Percentiles rank a stretch among this genome's conserved stretches.
Evolutionary conservation across 2,329 filamentous ascomycete genomes (phyloP).

Genomic region (Penicillium sp.): DNA sequence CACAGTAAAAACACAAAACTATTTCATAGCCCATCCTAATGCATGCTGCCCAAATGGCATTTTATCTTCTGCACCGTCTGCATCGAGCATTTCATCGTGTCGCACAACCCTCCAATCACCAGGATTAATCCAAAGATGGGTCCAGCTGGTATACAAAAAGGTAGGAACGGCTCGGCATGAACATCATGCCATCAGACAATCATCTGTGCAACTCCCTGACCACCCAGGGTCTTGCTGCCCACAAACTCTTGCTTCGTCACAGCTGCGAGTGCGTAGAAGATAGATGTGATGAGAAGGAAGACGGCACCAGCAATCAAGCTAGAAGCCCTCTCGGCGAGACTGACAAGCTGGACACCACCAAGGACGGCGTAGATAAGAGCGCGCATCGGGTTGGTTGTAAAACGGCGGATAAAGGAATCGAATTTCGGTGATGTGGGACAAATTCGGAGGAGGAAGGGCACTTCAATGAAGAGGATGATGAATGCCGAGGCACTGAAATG

Average conservation of each 20-base stretch:
- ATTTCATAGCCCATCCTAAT: slow-evolving; percentile 20
- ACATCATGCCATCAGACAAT: slow-evolving; percentile 56
- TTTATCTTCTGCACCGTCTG: slow-evolving; percentile 11
- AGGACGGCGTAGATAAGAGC: slow-evolving; percentile 75
- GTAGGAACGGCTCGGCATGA: not conserved
- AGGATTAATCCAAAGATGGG: slow-evolving; percentile 1
- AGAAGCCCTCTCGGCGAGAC: slow-evolving; percentile 55
- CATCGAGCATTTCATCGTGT: slow-evolving; percentile 18
- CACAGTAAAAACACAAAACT: slow-evolving; percentile 14
- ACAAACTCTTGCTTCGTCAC: slow-evolving; percentile 41
- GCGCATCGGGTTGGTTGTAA: slow-evolving; percentile 96
- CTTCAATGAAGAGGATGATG: slow-evolving; percentile 74
- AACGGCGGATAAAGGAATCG: slow-evolving; percentile 77
- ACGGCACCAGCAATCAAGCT: slow-evolving; percentile 80
- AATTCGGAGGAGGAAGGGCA: slow-evolving; percentile 90
- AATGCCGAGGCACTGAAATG: slow-evolving; percentile 57
- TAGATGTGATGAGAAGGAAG: slow-evolving; percentile 63
- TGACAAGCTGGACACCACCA: slow-evolving; percentile 76
- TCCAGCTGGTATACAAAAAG: not conserved
- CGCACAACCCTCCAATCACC: slow-evolving; percentile 3
- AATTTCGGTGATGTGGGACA: slow-evolving; percentile 89
- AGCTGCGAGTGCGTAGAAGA: slow-evolving; percentile 59
- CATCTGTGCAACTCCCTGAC: slow-evolving; percentile 91
- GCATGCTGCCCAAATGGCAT: slow-evolving; percentile 12
- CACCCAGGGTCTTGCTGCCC: slow-evolving; percentile 85